phyloP scores from a whole-genome alignment of 2,329 filamentous ascomycete species.

The Aspergillus costaricaensis region DNA sequence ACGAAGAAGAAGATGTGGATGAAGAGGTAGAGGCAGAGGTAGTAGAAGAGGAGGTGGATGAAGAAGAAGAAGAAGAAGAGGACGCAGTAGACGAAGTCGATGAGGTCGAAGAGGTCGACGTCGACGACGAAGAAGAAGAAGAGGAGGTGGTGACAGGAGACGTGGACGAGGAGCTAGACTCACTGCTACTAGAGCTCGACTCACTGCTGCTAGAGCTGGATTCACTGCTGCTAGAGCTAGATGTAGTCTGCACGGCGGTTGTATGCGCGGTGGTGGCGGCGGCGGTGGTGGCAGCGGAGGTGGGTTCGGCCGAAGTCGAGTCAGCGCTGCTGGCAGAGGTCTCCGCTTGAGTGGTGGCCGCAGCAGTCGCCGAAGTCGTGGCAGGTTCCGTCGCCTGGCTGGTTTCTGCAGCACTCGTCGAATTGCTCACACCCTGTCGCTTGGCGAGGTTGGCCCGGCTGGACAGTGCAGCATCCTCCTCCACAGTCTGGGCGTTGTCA shows the following conservation, averaged over 20 bases:
- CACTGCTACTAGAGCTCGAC: conserved; percentile 12
- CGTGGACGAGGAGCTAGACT: conserved; percentile 9
- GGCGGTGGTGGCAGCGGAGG: conserved; percentile 19
- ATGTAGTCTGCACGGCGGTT: conserved; percentile 12
- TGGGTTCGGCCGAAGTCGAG: conserved; percentile 10
- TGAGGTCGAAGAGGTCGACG: neutral
- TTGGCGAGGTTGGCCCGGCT: conserved; percentile 65
- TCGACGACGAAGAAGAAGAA: neutral
- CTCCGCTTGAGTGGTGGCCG: conserved; percentile 18
- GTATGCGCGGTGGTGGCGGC: conserved; percentile 21
- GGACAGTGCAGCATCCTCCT: conserved; percentile 61
- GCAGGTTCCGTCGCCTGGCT: conserved; percentile 13
- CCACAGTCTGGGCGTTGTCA: conserved; percentile 64
- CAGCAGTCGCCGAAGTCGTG: conserved; percentile 5
- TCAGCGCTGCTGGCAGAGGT: conserved; percentile 6
- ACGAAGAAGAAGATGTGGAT: conserved; percentile 5
- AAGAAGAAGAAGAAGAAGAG: conserved; percentile 1
- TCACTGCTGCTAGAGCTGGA: conserved; percentile 11
- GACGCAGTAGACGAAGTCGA: conserved; percentile 5
- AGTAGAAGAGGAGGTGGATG: neutral
- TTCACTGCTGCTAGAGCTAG: conserved; percentile 9
- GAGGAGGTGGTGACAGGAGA: neutral
- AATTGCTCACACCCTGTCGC: conserved; percentile 47
- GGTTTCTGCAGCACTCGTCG: conserved; percentile 11
- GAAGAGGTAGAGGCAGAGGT: conserved; percentile 15